Conservation (phyloP, 1,139 yeast genomes). For the Pichia sp. region DNA sequence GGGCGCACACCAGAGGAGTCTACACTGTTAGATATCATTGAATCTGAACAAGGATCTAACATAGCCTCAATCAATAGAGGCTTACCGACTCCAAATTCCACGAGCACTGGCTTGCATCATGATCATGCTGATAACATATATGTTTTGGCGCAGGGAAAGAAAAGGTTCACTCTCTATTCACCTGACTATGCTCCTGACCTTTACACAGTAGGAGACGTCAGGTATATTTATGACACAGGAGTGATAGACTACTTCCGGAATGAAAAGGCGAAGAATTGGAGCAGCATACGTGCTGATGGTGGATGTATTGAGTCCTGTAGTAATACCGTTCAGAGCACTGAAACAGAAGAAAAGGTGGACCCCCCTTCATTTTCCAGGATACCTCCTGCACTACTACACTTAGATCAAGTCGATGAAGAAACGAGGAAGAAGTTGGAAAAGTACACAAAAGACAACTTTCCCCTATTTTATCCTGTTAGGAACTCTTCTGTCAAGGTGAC, state of each 20-base stretch:
- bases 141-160: constrained; percentile 54
- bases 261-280: constrained; percentile 55
- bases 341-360: constrained; percentile 34
- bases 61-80: constrained; percentile 40
- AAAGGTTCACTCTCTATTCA: constrained; percentile 60
- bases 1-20: constrained; percentile 35
- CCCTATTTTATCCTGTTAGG: constrained; percentile 42
- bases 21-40: background rate
- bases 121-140: constrained; percentile 76
- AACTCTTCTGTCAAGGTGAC: constrained; percentile 35
- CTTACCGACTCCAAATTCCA: constrained; percentile 47
- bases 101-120: constrained; percentile 75
- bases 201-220: constrained; percentile 57
- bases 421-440: constrained; percentile 31
- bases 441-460: constrained; percentile 39
- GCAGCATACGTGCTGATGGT: constrained; percentile 57
- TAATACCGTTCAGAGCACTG: constrained; percentile 6
- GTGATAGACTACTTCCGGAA: constrained; percentile 57
- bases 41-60: background rate
- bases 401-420: constrained; percentile 44
- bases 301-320: constrained; percentile 23
- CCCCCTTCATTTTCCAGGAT: constrained; percentile 67
- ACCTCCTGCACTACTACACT: constrained; percentile 59
- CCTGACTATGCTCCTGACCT: constrained; percentile 57
- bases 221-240: constrained; percentile 52